Evolutionary conservation across 345 rosid species (phyloP).

Genomic region (Capsella bursapastoris): DNA sequence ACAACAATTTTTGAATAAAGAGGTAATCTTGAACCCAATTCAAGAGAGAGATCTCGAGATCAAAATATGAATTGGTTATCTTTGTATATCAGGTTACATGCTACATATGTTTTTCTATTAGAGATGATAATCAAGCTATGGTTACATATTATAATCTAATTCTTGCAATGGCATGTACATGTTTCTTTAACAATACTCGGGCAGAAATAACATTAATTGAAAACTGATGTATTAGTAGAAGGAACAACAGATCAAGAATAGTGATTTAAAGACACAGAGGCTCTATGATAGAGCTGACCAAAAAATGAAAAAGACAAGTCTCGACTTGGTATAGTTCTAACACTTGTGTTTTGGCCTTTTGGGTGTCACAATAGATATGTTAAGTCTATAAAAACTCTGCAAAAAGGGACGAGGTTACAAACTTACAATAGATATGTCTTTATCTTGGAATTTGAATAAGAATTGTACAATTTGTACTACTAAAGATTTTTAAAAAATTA

Average conservation of each 20-base stretch:
- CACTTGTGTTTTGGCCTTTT: too few species aligned
- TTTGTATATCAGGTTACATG: neutral
- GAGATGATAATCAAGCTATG: neutral
- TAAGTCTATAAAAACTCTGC: too few species aligned
- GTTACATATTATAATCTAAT: neutral
- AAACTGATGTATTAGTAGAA: neutral
- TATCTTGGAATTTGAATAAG: too few species aligned
- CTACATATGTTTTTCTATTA: neutral
- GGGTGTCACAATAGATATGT: too few species aligned
- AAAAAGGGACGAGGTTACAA: too few species aligned
- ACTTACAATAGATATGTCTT: too few species aligned
- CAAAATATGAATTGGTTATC: neutral
- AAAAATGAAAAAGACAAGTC: neutral
- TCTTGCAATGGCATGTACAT: neutral
- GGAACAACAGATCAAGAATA: neutral
- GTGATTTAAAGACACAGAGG: neutral
- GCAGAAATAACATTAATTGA: neutral
- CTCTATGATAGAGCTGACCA: too few species aligned
- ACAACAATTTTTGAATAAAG: slow-evolving; percentile 27
- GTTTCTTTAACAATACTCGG: neutral
- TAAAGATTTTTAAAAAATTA: too few species aligned
- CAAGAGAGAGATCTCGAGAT: neutral
- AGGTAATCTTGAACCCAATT: neutral
- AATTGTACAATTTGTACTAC: too few species aligned
- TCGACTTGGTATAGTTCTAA: neutral